Evolutionary conservation across 331 rosid genomes (phyloP), one percentile per base, ranked within the genome.

Genomic region (Prunus yedoensis): DNA sequence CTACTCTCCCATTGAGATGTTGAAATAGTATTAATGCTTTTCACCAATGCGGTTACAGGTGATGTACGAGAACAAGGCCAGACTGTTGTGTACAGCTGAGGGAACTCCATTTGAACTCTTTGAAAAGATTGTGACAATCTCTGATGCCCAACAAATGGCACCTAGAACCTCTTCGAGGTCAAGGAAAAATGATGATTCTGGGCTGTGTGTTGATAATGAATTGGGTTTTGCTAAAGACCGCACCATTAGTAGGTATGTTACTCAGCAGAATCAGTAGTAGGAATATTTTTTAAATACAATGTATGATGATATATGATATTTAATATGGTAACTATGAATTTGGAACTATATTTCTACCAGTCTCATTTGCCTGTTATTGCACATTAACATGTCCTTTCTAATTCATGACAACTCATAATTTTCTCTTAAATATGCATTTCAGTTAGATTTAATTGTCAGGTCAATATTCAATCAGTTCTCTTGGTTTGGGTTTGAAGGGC

Each of bases 121-220:
- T 16, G 84, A 85, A 63, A 92, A 75, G 79, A 43, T 95, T 47
- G 87, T 90, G 60, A 92, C 99, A 32, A 74, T 92, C 78, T 58
- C 95, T 13, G 99, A 87, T 68, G 99, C 99, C 64, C 89, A 88
- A 82, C 80, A 84, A 49, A 73, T 76, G 14, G 93, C 97, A 10
- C 99, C 99, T 69, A 90, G 99, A 82, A 95, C 99, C 70, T 88
- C 97, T 75, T 88, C 97, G 15, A 81, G 99, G 85, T 95, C 99
- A 16, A 83, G 91, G 85, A 95, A 87, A 85, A 84, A 52, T 70
- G 99, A 95, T 50, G 93, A 77, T 43, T 49, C 87, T 3, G 89
- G 87, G 77, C 88, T 95, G 20, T 95, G 99, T 2, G 97, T 95
- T 17, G 99, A 95, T 88, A 92, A 95, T 68, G 99, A 95, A 82